phyloP scores from a whole-genome alignment of 768 basidiomycete species.

The Auriscalpium microsporum region DNA sequence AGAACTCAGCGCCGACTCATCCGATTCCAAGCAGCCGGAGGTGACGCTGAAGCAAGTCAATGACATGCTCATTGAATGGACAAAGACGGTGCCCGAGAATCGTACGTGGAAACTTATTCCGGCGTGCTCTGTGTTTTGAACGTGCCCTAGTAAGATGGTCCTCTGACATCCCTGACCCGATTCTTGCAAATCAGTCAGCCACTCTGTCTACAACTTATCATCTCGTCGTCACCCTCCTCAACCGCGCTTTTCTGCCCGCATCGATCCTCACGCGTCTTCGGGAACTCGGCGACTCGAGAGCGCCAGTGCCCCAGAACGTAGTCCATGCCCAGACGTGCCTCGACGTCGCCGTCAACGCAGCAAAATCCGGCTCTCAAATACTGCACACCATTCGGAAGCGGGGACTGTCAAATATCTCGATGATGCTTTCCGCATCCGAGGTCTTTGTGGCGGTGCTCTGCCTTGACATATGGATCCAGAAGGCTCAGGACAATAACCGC shows the following conservation, averaged over 20 bases:
- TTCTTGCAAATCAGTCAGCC: constrained; percentile 35
- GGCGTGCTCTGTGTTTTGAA: neutral
- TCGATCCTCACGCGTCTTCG: constrained; percentile 1
- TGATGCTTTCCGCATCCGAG: constrained; percentile 9
- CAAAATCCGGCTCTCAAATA: constrained; percentile 6
- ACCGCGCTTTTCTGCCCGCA: constrained; percentile 66
- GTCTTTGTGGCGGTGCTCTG: constrained; percentile 10
- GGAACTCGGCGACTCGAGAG: neutral
- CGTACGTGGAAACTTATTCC: constrained; percentile 14
- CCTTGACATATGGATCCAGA: constrained; percentile 12
- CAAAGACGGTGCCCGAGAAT: constrained; percentile 21
- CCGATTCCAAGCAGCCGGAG: constrained; percentile 20
- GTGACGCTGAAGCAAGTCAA: constrained; percentile 37
- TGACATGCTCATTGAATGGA: constrained; percentile 32
- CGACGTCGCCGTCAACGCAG: constrained; percentile 8
- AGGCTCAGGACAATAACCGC: constrained; percentile 1
- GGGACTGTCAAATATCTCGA: constrained; percentile 9
- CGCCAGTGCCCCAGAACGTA: neutral
- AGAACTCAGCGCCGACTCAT: constrained; percentile 18
- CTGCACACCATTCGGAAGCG: constrained; percentile 7
- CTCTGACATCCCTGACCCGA: constrained; percentile 29
- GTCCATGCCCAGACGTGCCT: constrained; percentile 7
- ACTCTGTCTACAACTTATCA: constrained; percentile 40
- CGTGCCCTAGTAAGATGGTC: constrained; percentile 31
- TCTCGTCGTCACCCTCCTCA: constrained; percentile 62